Evolutionary conservation across 306 rosid genomes (phyloP).

Genomic region (Sicyos baderoa): DNA sequence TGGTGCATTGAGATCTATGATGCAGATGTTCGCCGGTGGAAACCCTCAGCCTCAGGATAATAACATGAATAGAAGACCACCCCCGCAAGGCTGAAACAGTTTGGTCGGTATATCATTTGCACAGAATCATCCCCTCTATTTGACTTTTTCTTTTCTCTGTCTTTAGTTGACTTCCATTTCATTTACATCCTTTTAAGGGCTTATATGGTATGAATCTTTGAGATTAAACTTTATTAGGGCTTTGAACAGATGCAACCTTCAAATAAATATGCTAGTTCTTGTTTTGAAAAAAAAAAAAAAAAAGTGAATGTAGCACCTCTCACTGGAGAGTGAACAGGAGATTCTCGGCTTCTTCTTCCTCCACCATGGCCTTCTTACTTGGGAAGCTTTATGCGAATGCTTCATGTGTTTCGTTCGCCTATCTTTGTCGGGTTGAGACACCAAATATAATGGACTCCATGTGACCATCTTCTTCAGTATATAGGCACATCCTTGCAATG

Average conservation of each 20-base stretch:
- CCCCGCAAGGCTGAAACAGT: constrained; percentile 41
- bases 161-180: not conserved
- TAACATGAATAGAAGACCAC: constrained; percentile 36
- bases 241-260: not conserved
- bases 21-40: constrained; percentile 53
- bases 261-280: constrained; percentile 1
- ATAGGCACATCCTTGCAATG: too few species aligned
- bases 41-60: constrained; percentile 38
- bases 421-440: too few species aligned
- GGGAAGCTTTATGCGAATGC: too few species aligned
- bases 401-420: too few species aligned
- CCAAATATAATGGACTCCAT: too few species aligned
- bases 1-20: constrained; percentile 54
- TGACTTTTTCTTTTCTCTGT: not conserved
- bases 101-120: constrained; percentile 17
- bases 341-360: too few species aligned
- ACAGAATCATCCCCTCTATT: not conserved
- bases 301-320: too few species aligned
- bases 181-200: not conserved
- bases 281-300: too few species aligned
- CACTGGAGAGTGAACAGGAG: too few species aligned
- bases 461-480: too few species aligned
- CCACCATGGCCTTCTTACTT: too few species aligned
- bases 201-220: not conserved
- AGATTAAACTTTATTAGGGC: not conserved